Evolutionary conservation across 768 basidiomycete species (phyloP).

Genomic region (Tricholoma sp.): DNA sequence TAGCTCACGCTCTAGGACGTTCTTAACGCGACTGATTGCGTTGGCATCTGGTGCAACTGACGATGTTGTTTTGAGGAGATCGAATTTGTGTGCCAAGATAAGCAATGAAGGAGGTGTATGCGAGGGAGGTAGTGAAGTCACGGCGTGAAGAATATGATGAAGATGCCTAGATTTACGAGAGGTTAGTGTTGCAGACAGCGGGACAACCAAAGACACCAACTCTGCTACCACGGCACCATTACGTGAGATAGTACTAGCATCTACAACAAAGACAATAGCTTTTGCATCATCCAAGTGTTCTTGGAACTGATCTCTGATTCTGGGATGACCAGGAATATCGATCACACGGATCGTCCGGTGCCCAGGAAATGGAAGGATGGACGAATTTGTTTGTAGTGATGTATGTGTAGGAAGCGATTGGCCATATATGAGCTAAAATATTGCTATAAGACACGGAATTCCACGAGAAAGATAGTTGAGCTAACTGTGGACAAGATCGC

Average conservation of each 20-base stretch:
- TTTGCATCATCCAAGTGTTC: constrained; percentile 62
- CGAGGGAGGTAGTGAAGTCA: constrained; percentile 72
- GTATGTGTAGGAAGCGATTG: constrained; percentile 66
- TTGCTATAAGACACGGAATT: background rate
- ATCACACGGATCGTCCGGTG: constrained; percentile 48
- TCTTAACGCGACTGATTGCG: constrained; percentile 66
- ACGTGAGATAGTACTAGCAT: constrained; percentile 72
- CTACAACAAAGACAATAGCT: constrained; percentile 73
- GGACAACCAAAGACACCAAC: constrained; percentile 39
- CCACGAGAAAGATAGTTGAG: constrained; percentile 6
- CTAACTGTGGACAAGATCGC: constrained; percentile 67
- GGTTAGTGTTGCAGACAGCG: background rate
- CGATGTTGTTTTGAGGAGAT: constrained; percentile 53
- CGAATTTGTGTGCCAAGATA: constrained; percentile 74
- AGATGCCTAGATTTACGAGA: constrained; percentile 51
- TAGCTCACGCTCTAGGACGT: constrained; percentile 79
- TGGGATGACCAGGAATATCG: constrained; percentile 84
- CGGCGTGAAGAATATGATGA: constrained; percentile 62
- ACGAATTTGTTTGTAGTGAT: constrained; percentile 70
- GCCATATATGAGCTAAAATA: constrained; percentile 55
- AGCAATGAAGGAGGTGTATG: constrained; percentile 53
- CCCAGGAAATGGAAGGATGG: constrained; percentile 38
- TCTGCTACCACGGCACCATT: constrained; percentile 75
- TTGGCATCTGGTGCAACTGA: constrained; percentile 36
- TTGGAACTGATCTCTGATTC: constrained; percentile 67